Conservation (phyloP, 331 rosid genomes). For the Dryas integrifolia region DNA sequence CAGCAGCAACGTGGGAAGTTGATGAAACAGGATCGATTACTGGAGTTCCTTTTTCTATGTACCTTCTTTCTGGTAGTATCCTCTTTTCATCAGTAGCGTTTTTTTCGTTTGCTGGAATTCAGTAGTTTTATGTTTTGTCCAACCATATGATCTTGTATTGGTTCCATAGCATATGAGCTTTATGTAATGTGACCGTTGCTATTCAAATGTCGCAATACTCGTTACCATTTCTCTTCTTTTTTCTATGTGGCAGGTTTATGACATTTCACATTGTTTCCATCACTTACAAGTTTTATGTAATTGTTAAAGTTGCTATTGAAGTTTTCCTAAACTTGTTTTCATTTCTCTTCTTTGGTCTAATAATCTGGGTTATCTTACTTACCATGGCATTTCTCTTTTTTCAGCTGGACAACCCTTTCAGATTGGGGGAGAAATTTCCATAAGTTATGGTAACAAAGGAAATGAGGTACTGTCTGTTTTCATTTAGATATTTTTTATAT, state of each 20-base stretch:
- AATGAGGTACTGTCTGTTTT: conserved; percentile 62
- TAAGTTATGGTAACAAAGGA: conserved; percentile 93
- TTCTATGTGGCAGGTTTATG: not conserved
- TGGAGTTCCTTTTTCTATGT: conserved; percentile 78
- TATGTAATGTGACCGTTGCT: not conserved
- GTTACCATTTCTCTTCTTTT: not conserved
- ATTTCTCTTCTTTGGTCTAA: conserved; percentile 5
- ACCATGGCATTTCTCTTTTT: conserved; percentile 12
- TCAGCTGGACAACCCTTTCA: conserved; percentile 57
- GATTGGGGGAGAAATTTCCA: conserved; percentile 61
- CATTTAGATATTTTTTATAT: not conserved
- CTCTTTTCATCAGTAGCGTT: not conserved
- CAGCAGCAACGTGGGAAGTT: conserved; percentile 92
- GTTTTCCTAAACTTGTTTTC: conserved; percentile 12
- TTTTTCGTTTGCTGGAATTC: conserved; percentile 4
- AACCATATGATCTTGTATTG: not conserved
- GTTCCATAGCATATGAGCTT: not conserved
- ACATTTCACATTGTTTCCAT: not conserved
- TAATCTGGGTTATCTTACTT: conserved; percentile 24
- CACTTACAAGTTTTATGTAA: not conserved
- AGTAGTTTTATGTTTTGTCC: not conserved
- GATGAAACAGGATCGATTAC: conserved; percentile 69
- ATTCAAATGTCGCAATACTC: not conserved
- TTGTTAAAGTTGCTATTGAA: conserved; percentile 3
- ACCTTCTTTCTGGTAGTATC: conserved; percentile 79